Conservation (phyloP, 1,284 basidiomycete genomes). For the Apiotrichum brassicae region DNA sequence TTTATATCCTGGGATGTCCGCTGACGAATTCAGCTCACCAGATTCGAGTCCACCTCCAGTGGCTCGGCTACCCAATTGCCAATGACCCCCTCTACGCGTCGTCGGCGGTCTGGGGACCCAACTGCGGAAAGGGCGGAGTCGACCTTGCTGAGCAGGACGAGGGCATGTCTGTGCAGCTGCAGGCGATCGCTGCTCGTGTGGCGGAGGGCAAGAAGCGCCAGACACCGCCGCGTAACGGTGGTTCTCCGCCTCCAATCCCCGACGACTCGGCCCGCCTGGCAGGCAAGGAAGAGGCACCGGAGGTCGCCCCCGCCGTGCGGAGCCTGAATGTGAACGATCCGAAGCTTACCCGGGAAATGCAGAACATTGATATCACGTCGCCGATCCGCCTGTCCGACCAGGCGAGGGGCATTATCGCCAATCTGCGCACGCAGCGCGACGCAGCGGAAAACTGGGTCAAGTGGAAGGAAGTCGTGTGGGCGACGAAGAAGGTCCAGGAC, state of each 20-base stretch:
- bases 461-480: constrained; percentile 45
- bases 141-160: constrained; percentile 55
- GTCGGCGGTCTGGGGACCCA: constrained; percentile 70
- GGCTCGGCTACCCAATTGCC: constrained; percentile 84
- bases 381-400: constrained; percentile 77
- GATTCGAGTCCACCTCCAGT: constrained; percentile 93
- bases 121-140: constrained; percentile 73
- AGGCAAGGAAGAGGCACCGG: constrained; percentile 33
- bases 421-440: constrained; percentile 84
- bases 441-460: constrained; percentile 83
- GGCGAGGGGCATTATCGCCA: constrained; percentile 74
- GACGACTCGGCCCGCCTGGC: constrained; percentile 10
- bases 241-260: constrained; percentile 3
- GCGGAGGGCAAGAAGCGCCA: constrained; percentile 8
- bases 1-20: constrained; percentile 5
- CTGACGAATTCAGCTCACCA: constrained; percentile 64
- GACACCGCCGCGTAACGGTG: not conserved
- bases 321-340: not conserved
- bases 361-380: constrained; percentile 76
- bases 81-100: constrained; percentile 86
- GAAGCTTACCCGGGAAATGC: constrained; percentile 19
- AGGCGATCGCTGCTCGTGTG: constrained; percentile 14
- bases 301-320: constrained; percentile 6
- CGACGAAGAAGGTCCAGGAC: constrained; percentile 32
- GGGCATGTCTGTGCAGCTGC: constrained; percentile 1